phyloP scores from a whole-genome alignment of 75 land plant species.

The Chamaecyparis obtusa region DNA sequence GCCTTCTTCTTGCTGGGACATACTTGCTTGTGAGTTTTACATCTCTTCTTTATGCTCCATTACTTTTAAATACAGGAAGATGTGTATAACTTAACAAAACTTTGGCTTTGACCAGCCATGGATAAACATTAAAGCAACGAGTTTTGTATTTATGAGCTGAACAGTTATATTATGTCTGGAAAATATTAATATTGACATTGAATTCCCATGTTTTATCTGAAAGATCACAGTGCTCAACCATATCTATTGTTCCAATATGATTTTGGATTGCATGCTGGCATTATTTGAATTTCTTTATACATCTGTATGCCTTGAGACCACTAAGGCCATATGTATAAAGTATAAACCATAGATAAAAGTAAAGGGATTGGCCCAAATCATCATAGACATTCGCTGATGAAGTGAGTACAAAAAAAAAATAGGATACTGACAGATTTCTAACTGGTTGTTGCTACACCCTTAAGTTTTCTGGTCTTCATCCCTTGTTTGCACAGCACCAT shows the following conservation, averaged over 20 bases:
- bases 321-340: background rate
- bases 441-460: background rate
- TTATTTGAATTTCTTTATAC: background rate
- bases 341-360: background rate
- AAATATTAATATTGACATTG: background rate
- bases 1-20: constrained; percentile 54
- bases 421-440: background rate
- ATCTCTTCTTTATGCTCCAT: background rate
- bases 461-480: background rate
- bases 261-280: background rate
- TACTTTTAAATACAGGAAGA: background rate
- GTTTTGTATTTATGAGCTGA: background rate
- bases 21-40: constrained; percentile 60
- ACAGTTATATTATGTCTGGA: background rate
- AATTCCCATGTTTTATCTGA: background rate
- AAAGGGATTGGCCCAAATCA: background rate
- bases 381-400: background rate
- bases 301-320: background rate
- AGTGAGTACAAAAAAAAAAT: background rate
- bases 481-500: background rate
- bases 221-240: background rate
- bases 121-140: background rate
- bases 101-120: background rate
- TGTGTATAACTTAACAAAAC: background rate
- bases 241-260: background rate